Evolutionary conservation across 441 rosid species (phyloP).

Genomic region (Erysimum cheiri): DNA sequence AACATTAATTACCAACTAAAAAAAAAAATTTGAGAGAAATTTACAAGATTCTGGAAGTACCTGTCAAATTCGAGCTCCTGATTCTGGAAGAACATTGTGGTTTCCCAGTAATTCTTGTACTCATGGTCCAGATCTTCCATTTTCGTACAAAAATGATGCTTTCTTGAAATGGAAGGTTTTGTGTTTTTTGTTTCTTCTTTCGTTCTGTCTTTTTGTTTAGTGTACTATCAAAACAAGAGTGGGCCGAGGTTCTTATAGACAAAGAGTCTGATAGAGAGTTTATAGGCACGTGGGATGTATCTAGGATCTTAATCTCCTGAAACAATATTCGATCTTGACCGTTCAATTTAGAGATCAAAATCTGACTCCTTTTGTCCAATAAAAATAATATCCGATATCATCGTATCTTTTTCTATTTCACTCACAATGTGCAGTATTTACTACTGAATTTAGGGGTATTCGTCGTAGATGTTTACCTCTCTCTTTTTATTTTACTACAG

Average conservation of each 20-base stretch:
- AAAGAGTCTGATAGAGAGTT: conserved; percentile 33
- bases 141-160: conserved; percentile 39
- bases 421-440: neutral
- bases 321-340: conserved; percentile 27
- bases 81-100: conserved; percentile 66
- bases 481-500: no score
- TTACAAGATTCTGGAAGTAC: conserved; percentile 43
- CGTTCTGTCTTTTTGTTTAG: conserved; percentile 22
- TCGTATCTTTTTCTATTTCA: conserved; percentile 27
- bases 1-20: neutral
- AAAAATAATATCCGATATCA: neutral
- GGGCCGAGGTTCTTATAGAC: conserved; percentile 41
- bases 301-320: conserved; percentile 32
- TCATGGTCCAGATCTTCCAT: conserved; percentile 61
- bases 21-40: neutral
- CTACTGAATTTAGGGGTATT: neutral
- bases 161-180: conserved; percentile 45
- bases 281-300: conserved; percentile 37
- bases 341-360: conserved; percentile 26
- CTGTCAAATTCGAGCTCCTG: conserved; percentile 70
- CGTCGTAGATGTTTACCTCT: neutral
- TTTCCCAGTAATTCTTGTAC: conserved; percentile 74
- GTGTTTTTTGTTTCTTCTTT: neutral
- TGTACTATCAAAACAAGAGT: conserved; percentile 36
- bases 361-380: conserved; percentile 9